phyloP scores from a whole-genome alignment of 345 rosid species.

The Passiflora organensis region DNA sequence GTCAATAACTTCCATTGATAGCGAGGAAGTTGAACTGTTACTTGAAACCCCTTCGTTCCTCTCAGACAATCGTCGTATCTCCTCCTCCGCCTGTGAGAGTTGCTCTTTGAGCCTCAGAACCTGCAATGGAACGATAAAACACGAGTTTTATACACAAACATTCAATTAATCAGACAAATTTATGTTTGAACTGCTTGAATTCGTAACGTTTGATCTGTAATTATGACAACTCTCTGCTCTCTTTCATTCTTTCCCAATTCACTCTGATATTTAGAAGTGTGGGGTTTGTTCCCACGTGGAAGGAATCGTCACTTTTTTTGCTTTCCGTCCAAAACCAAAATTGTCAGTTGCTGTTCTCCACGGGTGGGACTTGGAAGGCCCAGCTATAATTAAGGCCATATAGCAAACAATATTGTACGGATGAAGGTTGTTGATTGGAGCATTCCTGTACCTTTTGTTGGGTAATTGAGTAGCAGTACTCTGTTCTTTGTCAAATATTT shows the following conservation, averaged over 20 bases:
- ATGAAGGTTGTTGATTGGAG: too few relatives aligned
- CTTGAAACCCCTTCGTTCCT: slow-evolving; percentile 38
- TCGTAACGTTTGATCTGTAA: too few relatives aligned
- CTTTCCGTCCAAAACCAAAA: too few relatives aligned
- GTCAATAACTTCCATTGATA: slow-evolving; percentile 38
- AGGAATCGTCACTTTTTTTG: neutral
- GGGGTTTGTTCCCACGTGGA: slow-evolving; percentile 8
- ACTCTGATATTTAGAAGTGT: too few relatives aligned
- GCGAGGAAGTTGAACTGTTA: slow-evolving; percentile 46
- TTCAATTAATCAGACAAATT: too few relatives aligned
- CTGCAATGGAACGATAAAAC: slow-evolving; percentile 25
- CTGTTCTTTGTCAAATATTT: slow-evolving; percentile 20
- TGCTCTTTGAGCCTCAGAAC: slow-evolving; percentile 51
- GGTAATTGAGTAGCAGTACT: slow-evolving; percentile 37
- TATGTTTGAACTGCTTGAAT: neutral
- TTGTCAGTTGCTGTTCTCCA: neutral
- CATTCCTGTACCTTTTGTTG: too few relatives aligned
- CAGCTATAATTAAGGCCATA: too few relatives aligned
- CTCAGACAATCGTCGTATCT: slow-evolving; percentile 43
- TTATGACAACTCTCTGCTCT: too few relatives aligned
- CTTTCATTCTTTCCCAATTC: too few relatives aligned
- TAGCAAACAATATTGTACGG: slow-evolving; percentile 25
- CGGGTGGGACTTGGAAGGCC: slow-evolving; percentile 31
- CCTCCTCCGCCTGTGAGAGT: slow-evolving; percentile 41
- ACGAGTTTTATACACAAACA: neutral